Conservation (phyloP, 345 rosid genomes). For the Salix udensis region DNA sequence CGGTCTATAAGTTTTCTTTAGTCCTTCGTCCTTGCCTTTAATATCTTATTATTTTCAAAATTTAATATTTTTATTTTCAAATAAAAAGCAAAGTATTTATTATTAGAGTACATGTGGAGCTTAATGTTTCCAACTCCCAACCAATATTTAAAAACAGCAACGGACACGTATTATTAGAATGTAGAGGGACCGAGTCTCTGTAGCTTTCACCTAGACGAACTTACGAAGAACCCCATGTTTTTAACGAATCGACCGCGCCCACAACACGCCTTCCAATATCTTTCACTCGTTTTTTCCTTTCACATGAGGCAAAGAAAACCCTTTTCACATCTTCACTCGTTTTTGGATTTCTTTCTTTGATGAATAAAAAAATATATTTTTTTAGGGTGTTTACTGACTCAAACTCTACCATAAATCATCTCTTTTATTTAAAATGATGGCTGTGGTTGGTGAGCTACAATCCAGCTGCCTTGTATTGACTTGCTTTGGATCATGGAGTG, state of each 20-base stretch:
- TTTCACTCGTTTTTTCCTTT: not conserved
- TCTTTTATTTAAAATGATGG: not conserved
- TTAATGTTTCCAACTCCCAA: slow-evolving; percentile 6
- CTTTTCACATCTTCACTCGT: not conserved
- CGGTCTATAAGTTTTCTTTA: no score
- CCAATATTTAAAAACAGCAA: not conserved
- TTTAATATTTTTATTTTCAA: no score
- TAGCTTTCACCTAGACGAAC: not conserved
- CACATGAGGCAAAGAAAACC: not conserved
- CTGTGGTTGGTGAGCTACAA: slow-evolving; percentile 49
- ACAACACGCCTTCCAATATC: not conserved
- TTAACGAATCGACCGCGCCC: not conserved
- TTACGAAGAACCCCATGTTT: not conserved
- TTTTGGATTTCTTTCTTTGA: no score
- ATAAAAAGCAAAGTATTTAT: no score
- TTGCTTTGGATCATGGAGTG: slow-evolving; percentile 40
- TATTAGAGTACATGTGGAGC: not conserved
- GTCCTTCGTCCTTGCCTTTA: no score
- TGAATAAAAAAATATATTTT: no score
- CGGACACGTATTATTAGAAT: no score
- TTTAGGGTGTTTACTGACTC: not conserved
- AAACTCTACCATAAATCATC: not conserved
- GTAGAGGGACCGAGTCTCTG: not conserved
- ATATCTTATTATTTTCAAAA: no score
- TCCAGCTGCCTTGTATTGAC: slow-evolving; percentile 58